A percentile compares a stretch with the other conserved stretches of the same genome.
These are phyloP conservation scores for Solidago caesia DNA, from an alignment of 129 eudicot species.

Conservation along the genomic window DNA sequence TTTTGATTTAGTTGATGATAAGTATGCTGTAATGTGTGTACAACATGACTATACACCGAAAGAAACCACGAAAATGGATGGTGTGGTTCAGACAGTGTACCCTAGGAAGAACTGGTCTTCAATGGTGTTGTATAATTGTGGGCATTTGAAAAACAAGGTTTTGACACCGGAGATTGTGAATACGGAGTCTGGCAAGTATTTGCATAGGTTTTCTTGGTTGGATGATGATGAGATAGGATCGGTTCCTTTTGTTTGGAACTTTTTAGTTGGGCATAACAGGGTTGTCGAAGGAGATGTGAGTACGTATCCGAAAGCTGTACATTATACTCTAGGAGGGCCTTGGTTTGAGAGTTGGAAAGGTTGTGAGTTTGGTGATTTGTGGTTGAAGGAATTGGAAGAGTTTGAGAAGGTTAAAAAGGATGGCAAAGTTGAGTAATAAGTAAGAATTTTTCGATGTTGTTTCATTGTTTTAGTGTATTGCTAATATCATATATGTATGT, in stretches of 20 bases:
- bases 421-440: not conserved
- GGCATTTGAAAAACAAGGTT: constrained; percentile 66
- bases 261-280: constrained; percentile 90
- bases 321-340: constrained; percentile 95
- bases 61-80: constrained; percentile 95
- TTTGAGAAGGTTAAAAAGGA: not conserved
- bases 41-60: constrained; percentile 95
- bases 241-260: constrained; percentile 94
- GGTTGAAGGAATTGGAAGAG: not conserved
- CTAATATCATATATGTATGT: not conserved
- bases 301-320: constrained; percentile 80
- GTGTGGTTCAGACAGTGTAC: constrained; percentile 88
- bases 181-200: constrained; percentile 65
- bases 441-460: constrained; percentile 44
- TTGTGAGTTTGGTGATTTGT: not conserved
- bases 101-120: constrained; percentile 98
- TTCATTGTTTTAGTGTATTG: not conserved
- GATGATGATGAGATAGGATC: constrained; percentile 87
- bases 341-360: constrained; percentile 63
- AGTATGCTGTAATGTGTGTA: constrained; percentile 88
- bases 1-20: constrained; percentile 64
- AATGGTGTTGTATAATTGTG: constrained; percentile 93
- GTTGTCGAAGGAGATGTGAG: constrained; percentile 56
- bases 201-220: constrained; percentile 91
- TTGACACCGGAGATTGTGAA: constrained; percentile 88